These are phyloP conservation scores for Loxodes magnus DNA, from an alignment of 73 alveolate species.

Conservation along the genomic window DNA sequence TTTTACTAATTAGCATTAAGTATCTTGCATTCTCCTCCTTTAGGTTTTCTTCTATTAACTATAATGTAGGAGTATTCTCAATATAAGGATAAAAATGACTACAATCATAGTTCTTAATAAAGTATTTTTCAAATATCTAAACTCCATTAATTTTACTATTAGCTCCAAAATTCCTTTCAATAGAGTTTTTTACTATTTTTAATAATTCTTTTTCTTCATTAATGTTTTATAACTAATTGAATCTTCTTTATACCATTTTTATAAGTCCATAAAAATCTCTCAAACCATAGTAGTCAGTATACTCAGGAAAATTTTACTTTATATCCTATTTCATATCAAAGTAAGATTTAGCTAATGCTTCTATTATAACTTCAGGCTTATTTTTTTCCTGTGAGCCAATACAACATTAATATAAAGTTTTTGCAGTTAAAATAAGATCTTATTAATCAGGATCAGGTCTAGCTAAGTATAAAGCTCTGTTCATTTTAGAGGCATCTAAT, in stretches of 20 bases:
- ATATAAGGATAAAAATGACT: too few relatives aligned
- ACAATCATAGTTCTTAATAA: too few relatives aligned
- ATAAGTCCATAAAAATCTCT: constrained; percentile 44
- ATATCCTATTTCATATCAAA: constrained; percentile 16
- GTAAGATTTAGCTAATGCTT: constrained; percentile 33
- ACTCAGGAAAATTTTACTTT: constrained; percentile 3
- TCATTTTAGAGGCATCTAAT: constrained; percentile 52
- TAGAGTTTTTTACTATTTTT: too few relatives aligned
- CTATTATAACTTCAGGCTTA: constrained; percentile 18
- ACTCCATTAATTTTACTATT: too few relatives aligned
- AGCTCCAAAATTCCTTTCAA: too few relatives aligned
- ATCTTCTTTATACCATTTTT: constrained; percentile 9
- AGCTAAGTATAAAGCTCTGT: constrained; percentile 46
- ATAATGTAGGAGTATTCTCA: too few relatives aligned
- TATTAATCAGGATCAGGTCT: constrained; percentile 43
- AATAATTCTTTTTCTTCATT: too few relatives aligned
- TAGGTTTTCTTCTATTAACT: too few relatives aligned
- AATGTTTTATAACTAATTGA: constrained; percentile 6
- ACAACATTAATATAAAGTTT: constrained; percentile 31
- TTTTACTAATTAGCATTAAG: too few relatives aligned
- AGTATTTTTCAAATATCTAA: too few relatives aligned
- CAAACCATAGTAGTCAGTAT: constrained; percentile 35
- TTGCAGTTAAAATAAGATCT: constrained; percentile 45
- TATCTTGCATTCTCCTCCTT: too few relatives aligned
- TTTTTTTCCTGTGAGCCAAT: too few relatives aligned